phyloP scores from a whole-genome alignment of 192 early-diverging fungal species.

The Coemansia guatemalensis region DNA sequence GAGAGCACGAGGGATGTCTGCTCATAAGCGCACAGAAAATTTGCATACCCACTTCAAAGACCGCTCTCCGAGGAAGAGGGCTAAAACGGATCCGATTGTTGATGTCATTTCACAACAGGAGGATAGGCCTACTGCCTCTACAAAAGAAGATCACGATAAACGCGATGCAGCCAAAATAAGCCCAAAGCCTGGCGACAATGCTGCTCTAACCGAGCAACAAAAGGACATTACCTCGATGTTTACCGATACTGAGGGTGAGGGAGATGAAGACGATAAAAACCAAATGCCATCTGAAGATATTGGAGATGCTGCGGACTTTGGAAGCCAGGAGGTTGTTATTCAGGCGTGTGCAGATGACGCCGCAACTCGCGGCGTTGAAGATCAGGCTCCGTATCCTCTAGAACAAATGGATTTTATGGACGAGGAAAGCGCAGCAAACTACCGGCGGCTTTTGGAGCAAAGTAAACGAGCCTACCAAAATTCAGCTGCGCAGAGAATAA shows the following conservation, averaged over 20 bases:
- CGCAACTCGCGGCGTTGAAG: background rate
- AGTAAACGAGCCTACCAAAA: background rate
- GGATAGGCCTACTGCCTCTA: too few relatives aligned
- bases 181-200: background rate
- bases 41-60: too few relatives aligned
- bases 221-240: constrained; percentile 36
- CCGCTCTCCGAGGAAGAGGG: background rate
- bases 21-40: too few relatives aligned
- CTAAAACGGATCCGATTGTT: background rate
- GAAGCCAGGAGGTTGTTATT: too few relatives aligned
- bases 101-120: background rate
- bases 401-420: constrained; percentile 41
- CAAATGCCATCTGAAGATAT: background rate
- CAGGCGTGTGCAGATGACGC: background rate
- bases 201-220: background rate
- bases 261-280: background rate
- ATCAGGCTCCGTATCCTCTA: background rate
- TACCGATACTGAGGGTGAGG: constrained; percentile 7
- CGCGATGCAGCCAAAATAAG: too few relatives aligned
- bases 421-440: constrained; percentile 48
- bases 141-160: too few relatives aligned
- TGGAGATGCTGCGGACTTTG: background rate
- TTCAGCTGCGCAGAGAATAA: background rate
- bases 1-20: too few relatives aligned
- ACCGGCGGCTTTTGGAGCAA: constrained; percentile 23